Conservation (phyloP, 345 rosid species). For the Acer campestre region DNA sequence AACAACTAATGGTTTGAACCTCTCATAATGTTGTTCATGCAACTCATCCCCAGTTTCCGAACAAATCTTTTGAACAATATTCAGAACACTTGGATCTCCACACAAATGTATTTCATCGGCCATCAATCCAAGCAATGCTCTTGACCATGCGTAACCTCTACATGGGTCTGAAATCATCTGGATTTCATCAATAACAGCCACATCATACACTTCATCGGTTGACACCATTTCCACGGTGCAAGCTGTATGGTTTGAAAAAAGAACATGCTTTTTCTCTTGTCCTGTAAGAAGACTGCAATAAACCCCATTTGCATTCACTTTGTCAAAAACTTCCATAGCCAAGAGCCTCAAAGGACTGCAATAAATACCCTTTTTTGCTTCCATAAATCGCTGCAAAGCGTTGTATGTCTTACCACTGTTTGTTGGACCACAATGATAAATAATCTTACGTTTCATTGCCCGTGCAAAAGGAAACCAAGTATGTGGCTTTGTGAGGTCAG, state of each 20-base stretch:
- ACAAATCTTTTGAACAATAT: constrained; percentile 78
- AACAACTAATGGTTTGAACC: constrained; percentile 87
- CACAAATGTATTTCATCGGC: constrained; percentile 97
- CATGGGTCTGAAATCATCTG: constrained; percentile 80
- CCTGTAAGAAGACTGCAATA: constrained; percentile 94
- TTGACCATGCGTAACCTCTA: constrained; percentile 93
- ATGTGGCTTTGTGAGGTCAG: constrained; percentile 88
- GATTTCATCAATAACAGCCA: constrained; percentile 92
- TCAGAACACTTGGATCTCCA: constrained; percentile 92
- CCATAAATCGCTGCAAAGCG: constrained; percentile 88
- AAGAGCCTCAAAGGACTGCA: constrained; percentile 92
- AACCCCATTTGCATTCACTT: constrained; percentile 80
- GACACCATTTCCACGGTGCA: constrained; percentile 97
- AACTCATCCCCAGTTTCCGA: constrained; percentile 89
- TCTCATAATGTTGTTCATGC: constrained; percentile 73
- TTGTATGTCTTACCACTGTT: constrained; percentile 95
- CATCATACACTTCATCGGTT: constrained; percentile 71
- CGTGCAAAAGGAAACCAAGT: constrained; percentile 95
- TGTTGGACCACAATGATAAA: constrained; percentile 97
- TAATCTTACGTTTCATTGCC: constrained; percentile 83
- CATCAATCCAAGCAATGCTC: constrained; percentile 88
- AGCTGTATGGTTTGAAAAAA: constrained; percentile 79
- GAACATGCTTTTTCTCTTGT: constrained; percentile 81
- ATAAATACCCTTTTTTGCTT: constrained; percentile 83
- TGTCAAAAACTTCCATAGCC: constrained; percentile 99